These are phyloP conservation scores for Trichoderma asperellum DNA, from an alignment of 2,329 filamentous ascomycete species.

Conservation along the genomic window DNA sequence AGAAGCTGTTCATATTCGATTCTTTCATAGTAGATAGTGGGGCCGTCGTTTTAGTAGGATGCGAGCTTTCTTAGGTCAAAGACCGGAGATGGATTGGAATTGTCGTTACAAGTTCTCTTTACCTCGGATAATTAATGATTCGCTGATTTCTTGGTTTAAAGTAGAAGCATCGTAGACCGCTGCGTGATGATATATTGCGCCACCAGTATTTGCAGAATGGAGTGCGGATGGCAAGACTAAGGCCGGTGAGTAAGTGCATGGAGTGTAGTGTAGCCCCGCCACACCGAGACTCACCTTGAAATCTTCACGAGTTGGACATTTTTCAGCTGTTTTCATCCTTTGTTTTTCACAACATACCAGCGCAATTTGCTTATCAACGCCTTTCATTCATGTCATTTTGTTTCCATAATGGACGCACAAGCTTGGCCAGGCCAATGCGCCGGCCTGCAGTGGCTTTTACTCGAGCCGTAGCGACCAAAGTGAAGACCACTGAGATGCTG, in stretches of 20 bases:
- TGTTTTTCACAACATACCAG: neutral
- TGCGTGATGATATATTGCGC: neutral
- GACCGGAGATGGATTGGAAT: neutral
- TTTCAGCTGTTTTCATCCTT: neutral
- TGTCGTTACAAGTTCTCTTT: neutral
- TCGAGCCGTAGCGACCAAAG: slow-evolving; percentile 24
- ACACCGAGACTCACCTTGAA: slow-evolving; percentile 22
- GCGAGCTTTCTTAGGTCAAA: neutral
- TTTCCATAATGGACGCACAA: slow-evolving; percentile 24
- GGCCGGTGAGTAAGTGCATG: slow-evolving; percentile 13
- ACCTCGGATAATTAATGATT: neutral
- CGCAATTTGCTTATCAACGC: neutral
- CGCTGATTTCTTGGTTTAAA: neutral
- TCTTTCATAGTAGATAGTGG: neutral
- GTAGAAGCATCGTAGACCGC: neutral
- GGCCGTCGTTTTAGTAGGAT: slow-evolving; percentile 1
- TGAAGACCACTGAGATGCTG: slow-evolving; percentile 30
- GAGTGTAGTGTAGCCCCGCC: neutral
- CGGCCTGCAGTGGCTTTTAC: slow-evolving; percentile 20
- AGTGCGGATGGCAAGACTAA: neutral
- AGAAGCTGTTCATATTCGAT: slow-evolving; percentile 10
- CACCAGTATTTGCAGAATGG: neutral
- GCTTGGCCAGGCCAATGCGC: slow-evolving; percentile 27
- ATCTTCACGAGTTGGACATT: neutral
- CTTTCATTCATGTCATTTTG: slow-evolving; percentile 29